Evolutionary conservation across 352 stramenopile genomes (phyloP).

Genomic region (Globisporangium spinosum): DNA sequence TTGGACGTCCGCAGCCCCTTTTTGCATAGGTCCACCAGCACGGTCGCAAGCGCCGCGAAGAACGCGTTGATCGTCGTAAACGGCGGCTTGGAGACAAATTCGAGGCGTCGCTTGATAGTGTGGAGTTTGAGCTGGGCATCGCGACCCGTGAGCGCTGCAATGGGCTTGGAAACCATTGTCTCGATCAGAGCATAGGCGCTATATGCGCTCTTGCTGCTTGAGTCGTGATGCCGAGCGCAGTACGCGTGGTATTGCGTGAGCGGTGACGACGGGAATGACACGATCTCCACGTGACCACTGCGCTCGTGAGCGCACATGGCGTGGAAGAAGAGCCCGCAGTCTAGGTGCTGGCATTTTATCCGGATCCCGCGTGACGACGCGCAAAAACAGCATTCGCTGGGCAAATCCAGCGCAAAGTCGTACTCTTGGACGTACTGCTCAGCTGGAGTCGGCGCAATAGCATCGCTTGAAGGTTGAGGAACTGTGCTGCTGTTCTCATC

Average conservation of each 20-base stretch:
- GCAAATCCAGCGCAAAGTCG: conserved; percentile 15
- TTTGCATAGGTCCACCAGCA: conserved; percentile 51
- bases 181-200: conserved; percentile 42
- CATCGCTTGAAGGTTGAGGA: not conserved
- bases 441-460: conserved; percentile 11
- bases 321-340: conserved; percentile 64
- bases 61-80: conserved; percentile 30
- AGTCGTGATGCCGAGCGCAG: conserved; percentile 53
- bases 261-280: conserved; percentile 12
- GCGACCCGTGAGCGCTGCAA: conserved; percentile 45
- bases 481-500: not conserved
- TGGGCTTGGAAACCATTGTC: conserved; percentile 52
- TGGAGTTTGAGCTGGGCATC: conserved; percentile 47
- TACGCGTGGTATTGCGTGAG: conserved; percentile 59
- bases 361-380: conserved; percentile 30
- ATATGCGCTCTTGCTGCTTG: conserved; percentile 17
- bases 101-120: conserved; percentile 38
- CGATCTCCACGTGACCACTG: conserved; percentile 35
- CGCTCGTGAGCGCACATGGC: conserved; percentile 45
- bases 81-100: conserved; percentile 2
- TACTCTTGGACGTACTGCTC: conserved; percentile 15
- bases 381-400: conserved; percentile 52
- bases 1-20: conserved; percentile 48
- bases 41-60: conserved; percentile 33
- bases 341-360: conserved; percentile 53